Percentiles rank a stretch among this genome's conserved stretches.
Conservation (phyloP, 805 yeast species). For the Candida arabinofermentans region DNA sequence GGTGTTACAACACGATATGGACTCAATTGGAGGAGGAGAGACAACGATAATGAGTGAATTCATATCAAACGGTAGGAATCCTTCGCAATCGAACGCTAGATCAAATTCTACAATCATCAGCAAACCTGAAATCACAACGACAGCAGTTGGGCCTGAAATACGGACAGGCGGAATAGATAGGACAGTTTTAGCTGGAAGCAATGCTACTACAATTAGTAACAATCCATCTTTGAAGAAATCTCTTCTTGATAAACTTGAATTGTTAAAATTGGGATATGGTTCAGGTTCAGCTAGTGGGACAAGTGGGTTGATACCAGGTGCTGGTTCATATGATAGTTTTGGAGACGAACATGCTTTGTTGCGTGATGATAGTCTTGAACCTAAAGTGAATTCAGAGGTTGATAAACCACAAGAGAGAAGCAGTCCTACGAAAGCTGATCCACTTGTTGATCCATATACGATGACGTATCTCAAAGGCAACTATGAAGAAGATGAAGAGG, state of each 20-base stretch:
- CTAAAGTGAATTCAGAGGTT: too few species aligned
- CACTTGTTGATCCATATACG: too few species aligned
- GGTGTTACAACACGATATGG: too few species aligned
- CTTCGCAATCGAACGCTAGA: not conserved
- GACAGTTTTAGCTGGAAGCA: not conserved
- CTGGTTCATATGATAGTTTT: not conserved
- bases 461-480: not conserved
- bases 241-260: constrained; percentile 11
- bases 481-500: not conserved
- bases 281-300: not conserved
- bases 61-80: not conserved
- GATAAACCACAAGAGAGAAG: too few species aligned
- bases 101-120: constrained; percentile 5
- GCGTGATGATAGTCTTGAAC: too few species aligned
- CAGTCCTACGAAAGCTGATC: too few species aligned
- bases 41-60: not conserved
- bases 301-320: not conserved
- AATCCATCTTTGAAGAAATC: constrained; percentile 8
- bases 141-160: too few species aligned
- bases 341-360: not conserved
- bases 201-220: not conserved
- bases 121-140: not conserved
- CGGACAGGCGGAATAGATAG: too few species aligned
- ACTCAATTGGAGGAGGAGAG: too few species aligned
- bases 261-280: constrained; percentile 10